These are phyloP conservation scores for Petrea volubilis DNA, from an alignment of 257 asterid genomes.

Conservation along the genomic window DNA sequence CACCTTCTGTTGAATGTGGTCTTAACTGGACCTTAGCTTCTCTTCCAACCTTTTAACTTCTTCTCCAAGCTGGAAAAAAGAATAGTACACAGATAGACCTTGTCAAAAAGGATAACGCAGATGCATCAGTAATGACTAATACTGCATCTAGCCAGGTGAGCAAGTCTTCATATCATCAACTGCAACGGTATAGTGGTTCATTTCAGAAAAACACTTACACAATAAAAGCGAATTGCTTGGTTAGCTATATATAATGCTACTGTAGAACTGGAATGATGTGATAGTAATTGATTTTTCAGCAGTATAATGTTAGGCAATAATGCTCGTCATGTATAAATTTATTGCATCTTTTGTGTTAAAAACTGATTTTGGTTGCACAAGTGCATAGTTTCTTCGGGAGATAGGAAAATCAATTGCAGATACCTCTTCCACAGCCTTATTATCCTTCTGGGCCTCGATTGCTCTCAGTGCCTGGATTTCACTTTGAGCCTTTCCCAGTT, in stretches of 20 bases:
- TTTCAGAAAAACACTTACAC: too few relatives aligned
- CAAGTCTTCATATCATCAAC: too few relatives aligned
- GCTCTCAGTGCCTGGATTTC: constrained; percentile 75
- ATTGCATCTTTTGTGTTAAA: neutral
- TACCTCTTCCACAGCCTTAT: constrained; percentile 89
- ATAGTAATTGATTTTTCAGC: neutral
- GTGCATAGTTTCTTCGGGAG: neutral
- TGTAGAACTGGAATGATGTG: neutral
- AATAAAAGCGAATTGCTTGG: neutral
- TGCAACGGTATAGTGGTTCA: too few relatives aligned
- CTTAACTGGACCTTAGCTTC: constrained; percentile 51
- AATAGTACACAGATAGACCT: neutral
- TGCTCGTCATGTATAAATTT: neutral
- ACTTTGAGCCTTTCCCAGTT: constrained; percentile 58
- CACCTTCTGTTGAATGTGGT: constrained; percentile 70
- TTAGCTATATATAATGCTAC: neutral
- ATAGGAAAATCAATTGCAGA: neutral
- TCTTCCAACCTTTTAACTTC: constrained; percentile 60
- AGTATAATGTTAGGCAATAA: neutral
- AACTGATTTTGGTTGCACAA: too few relatives aligned
- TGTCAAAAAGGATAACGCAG: neutral
- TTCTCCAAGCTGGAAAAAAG: constrained; percentile 46
- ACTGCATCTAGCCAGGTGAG: too few relatives aligned
- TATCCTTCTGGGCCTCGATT: constrained; percentile 64
- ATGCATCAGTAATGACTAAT: too few relatives aligned